phyloP scores from a whole-genome alignment of 2,329 filamentous ascomycete species.

The Orbilia quercus region DNA sequence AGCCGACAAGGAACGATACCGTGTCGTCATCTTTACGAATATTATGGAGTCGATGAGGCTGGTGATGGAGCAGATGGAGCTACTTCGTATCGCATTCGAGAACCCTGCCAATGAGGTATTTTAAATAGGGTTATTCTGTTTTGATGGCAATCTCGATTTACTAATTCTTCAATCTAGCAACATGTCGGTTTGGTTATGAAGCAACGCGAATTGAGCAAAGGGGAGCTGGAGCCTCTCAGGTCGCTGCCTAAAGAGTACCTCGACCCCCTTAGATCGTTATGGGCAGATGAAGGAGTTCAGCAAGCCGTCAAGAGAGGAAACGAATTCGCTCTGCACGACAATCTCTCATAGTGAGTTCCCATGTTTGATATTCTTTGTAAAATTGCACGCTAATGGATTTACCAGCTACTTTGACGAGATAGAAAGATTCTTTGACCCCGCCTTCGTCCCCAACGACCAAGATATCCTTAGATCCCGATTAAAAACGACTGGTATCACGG shows the following conservation, averaged over 20 bases:
- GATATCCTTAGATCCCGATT: conserved; percentile 91
- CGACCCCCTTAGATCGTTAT: conserved; percentile 83
- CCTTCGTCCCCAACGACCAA: conserved; percentile 91
- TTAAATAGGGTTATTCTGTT: conserved; percentile 67
- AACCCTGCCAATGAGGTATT: conserved; percentile 75
- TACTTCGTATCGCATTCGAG: conserved; percentile 82
- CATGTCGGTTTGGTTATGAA: conserved; percentile 80
- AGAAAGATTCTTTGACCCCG: conserved; percentile 78
- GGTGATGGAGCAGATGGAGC: conserved; percentile 89
- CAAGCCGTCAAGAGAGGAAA: conserved; percentile 91
- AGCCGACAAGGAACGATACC: conserved; percentile 90
- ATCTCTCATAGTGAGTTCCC: conserved; percentile 80
- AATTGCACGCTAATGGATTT: conserved; percentile 5
- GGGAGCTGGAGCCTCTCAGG: conserved; percentile 68
- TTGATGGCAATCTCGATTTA: conserved; percentile 3
- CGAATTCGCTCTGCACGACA: conserved; percentile 96
- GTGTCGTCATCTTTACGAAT: conserved; percentile 95
- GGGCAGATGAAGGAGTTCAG: conserved; percentile 85
- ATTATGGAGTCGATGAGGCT: conserved; percentile 91
- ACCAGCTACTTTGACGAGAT: conserved; percentile 83
- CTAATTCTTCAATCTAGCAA: conserved; percentile 66
- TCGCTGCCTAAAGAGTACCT: conserved; percentile 80
- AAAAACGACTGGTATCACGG: conserved; percentile 93
- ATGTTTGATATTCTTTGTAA: neutral
- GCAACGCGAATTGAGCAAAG: conserved; percentile 83